Percentiles rank a stretch among this genome's conserved stretches.
These are phyloP conservation scores for Basidiobolus meristosporus DNA, from an alignment of 371 early-diverging fungal genomes.

Conservation along the genomic window DNA sequence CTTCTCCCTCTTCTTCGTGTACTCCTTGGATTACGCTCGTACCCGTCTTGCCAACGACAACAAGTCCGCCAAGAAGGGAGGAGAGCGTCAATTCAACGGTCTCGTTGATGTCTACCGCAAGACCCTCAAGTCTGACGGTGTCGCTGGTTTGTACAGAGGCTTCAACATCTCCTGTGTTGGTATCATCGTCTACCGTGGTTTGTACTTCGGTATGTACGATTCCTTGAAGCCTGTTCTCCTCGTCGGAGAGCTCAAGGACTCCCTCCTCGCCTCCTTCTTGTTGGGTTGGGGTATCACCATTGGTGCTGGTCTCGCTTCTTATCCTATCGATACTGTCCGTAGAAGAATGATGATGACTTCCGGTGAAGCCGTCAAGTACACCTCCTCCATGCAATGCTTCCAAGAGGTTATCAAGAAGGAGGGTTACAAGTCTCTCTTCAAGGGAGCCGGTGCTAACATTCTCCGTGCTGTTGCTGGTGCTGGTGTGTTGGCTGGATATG, in stretches of 20 bases:
- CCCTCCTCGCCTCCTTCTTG: constrained; percentile 33
- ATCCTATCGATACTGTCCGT: constrained; percentile 83
- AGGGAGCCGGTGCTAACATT: constrained; percentile 64
- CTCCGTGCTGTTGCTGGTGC: constrained; percentile 69
- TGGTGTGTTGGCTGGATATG: constrained; percentile 44
- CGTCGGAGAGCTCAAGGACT: too few species aligned
- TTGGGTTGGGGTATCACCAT: constrained; percentile 47
- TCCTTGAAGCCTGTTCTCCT: constrained; percentile 42
- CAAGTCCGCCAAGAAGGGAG: constrained; percentile 26
- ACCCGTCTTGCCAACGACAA: constrained; percentile 60
- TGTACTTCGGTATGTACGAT: constrained; percentile 72
- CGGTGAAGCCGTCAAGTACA: constrained; percentile 48
- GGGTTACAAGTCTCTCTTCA: constrained; percentile 58
- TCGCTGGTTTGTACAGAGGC: constrained; percentile 77
- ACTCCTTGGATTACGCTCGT: constrained; percentile 60
- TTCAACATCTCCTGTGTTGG: constrained; percentile 67
- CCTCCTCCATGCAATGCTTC: constrained; percentile 45
- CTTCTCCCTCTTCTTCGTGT: constrained; percentile 46
- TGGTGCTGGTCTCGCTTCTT: constrained; percentile 35
- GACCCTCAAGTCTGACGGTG: constrained; percentile 44
- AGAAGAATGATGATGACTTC: constrained; percentile 79
- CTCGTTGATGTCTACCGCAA: constrained; percentile 62
- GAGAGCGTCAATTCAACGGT: constrained; percentile 71
- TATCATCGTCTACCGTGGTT: constrained; percentile 72
- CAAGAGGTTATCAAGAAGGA: constrained; percentile 43